These are phyloP conservation scores for Pestalotiopsis sp. DNA, from an alignment of 2,329 filamentous ascomycete species.

Conservation along the genomic window DNA sequence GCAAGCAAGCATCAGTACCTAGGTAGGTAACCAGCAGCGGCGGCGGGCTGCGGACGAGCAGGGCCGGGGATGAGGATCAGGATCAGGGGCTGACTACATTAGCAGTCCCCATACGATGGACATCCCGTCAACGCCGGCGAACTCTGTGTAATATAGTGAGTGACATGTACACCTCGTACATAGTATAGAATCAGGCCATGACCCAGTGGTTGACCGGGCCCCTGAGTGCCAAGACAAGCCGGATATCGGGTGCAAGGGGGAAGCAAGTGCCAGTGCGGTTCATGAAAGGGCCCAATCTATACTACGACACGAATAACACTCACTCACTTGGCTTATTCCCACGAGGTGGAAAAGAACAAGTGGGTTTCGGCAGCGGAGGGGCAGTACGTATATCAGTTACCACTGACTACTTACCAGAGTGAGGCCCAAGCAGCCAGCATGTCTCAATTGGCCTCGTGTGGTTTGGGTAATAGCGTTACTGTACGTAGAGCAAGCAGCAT, in stretches of 20 bases:
- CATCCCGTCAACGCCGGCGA: neutral
- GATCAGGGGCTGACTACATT: neutral
- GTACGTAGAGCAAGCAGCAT: no score
- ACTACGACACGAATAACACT: neutral
- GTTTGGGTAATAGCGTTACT: neutral
- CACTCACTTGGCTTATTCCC: neutral
- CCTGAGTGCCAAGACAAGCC: neutral
- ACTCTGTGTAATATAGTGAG: neutral
- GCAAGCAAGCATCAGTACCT: neutral
- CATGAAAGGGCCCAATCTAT: neutral
- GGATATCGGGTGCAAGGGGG: slow-evolving; percentile 4
- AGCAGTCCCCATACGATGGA: neutral
- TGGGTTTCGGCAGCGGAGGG: neutral
- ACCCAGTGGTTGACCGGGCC: neutral
- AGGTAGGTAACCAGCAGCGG: no score
- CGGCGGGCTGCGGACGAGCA: neutral
- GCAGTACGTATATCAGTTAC: neutral
- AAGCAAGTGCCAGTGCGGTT: neutral
- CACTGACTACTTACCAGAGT: neutral
- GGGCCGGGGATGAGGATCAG: neutral
- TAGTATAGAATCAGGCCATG: neutral
- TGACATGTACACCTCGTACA: neutral
- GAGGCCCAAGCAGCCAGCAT: neutral
- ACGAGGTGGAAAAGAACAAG: neutral
- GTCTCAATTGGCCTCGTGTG: neutral